Conservation (phyloP, 257 asterid species). For the Penstemon davidsonii region DNA sequence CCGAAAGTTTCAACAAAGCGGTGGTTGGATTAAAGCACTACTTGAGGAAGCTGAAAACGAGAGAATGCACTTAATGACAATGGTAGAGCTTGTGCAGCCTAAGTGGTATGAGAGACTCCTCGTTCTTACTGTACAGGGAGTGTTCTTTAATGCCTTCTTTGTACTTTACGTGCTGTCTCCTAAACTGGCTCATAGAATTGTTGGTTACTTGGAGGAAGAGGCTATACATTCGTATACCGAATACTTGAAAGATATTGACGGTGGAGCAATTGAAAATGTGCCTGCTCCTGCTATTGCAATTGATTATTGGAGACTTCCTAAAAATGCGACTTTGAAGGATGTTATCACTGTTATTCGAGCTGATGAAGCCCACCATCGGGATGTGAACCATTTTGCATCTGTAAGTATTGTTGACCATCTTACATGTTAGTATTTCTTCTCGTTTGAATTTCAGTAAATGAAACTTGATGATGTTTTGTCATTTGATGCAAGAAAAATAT, state of each 20-base stretch:
- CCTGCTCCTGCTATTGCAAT: conserved; percentile 92
- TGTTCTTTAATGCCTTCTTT: conserved; percentile 81
- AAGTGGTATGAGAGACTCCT: conserved; percentile 85
- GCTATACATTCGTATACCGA: conserved; percentile 86
- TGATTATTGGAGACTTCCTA: conserved; percentile 89
- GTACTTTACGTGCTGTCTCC: conserved; percentile 70
- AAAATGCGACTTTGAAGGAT: conserved; percentile 73
- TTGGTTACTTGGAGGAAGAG: conserved; percentile 95
- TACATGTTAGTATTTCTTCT: too few species aligned
- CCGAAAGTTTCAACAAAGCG: conserved; percentile 84
- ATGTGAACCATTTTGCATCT: conserved; percentile 96
- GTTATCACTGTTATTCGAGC: conserved; percentile 82
- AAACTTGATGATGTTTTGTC: too few species aligned
- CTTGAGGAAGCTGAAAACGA: conserved; percentile 98
- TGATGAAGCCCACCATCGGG: conserved; percentile 97
- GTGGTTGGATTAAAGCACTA: conserved; percentile 95
- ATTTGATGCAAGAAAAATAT: too few species aligned
- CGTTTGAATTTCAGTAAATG: too few species aligned
- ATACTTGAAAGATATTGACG: conserved; percentile 70
- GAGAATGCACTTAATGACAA: conserved; percentile 97
- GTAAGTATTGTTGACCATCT: too few species aligned
- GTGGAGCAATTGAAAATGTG: conserved; percentile 65
- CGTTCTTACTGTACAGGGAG: conserved; percentile 82
- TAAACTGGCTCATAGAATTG: conserved; percentile 84
- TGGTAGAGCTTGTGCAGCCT: conserved; percentile 91